Base-by-base conservation (phyloP, 2,329 filamentous ascomycete species). In the Tolypocladium nubicola region DNA sequence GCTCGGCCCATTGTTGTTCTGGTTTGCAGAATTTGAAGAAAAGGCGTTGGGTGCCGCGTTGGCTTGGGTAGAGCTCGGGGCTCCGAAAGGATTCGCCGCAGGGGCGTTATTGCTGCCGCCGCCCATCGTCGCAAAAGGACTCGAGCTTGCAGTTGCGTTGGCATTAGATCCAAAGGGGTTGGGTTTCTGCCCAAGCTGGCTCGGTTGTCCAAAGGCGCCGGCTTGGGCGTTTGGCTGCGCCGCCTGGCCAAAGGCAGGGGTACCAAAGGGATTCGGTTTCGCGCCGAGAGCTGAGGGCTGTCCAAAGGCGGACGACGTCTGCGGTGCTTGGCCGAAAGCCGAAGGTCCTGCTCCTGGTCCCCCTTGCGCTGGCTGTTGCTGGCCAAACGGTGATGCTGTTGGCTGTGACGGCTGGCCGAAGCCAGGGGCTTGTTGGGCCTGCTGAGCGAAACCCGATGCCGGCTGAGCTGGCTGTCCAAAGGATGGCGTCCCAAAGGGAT, bases 261-360 rank as follows among this genome's bases (percentile, higher is more conserved):
- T 45, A 41, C 67, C 70, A 60, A 75, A 74, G 1, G 73, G 67
- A 60, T 65, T 74, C 14, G 68, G 64, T 19, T 68, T 68, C 26
- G 64, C 61, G 13, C 68, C 71, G 35, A 71, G 57, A 2, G 65
- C 58, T 41, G 73, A 68, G 37, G 76, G 70, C 56, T 79, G 75
- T 1, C 75, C 75, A 58, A 77, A 76, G 0, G 69, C 62, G 16
- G 70, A 64, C 37, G 64, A 58, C 38, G 62, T 45, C 43, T 66
- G 70, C n/a, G 73, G 66, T 14, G 68, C 56, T 57, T 75, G 71
- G 8, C 74, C 73, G 56, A 77, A 77, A 0, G 69, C 65, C 10
- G 64, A 60, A 19, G 52, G 19, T 13, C 59, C 52, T 40, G 54
- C 33, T 54, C 45, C 47, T 47, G 26, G 7, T 3, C 26, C 47